Evolutionary conservation across 169 alveolate genomes (phyloP).

Genomic region (Plasmodium malariae): DNA sequence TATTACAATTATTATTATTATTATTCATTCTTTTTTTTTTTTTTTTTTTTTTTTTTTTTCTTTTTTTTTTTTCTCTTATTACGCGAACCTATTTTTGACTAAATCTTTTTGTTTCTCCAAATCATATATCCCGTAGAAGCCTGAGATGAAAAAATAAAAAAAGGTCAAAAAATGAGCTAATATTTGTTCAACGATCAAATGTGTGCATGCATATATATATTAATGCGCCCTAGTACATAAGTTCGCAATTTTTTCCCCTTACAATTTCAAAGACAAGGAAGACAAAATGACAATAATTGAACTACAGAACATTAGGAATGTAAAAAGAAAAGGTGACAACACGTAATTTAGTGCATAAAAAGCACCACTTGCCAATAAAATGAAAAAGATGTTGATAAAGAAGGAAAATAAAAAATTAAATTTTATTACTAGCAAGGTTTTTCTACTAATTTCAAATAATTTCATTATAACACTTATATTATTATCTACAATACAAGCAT

Average conservation of each 20-base stretch:
- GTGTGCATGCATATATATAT: background rate
- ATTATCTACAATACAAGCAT: constrained; percentile 72
- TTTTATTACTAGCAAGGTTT: constrained; percentile 61
- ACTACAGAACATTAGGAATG: constrained; percentile 74
- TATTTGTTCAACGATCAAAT: background rate
- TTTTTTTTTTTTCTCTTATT: background rate
- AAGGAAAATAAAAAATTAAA: constrained; percentile 70
- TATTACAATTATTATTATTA: too few species aligned
- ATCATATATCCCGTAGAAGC: constrained; percentile 39
- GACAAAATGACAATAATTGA: constrained; percentile 61
- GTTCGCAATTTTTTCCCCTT: constrained; percentile 16
- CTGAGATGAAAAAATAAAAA: constrained; percentile 7
- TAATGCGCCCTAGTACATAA: background rate
- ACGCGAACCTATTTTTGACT: background rate
- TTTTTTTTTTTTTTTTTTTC: background rate
- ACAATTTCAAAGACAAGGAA: constrained; percentile 62
- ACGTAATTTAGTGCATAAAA: constrained; percentile 60
- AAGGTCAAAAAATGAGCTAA: background rate
- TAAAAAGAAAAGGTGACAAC: constrained; percentile 64
- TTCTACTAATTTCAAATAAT: constrained; percentile 66
- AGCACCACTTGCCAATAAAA: constrained; percentile 76
- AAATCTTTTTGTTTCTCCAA: background rate
- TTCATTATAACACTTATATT: constrained; percentile 59
- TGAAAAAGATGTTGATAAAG: constrained; percentile 61
- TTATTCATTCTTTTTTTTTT: background rate